Evolutionary conservation across 2,329 filamentous ascomycete species (phyloP), one percentile per base, ranked within the genome.

Genomic region (Alternaria angustiovoidea): DNA sequence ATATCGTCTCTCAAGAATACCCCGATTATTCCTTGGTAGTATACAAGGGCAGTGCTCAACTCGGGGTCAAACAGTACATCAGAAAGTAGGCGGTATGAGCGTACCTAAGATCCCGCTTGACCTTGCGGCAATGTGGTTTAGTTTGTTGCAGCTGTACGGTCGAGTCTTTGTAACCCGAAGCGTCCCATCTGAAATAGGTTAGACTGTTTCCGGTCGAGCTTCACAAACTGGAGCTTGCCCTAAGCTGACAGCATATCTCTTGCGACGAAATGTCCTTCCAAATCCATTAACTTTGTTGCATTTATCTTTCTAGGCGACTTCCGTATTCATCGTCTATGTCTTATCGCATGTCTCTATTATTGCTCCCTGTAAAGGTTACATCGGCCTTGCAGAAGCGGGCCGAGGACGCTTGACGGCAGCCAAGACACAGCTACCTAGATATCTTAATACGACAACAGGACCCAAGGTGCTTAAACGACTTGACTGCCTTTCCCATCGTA

Each of bases 301-400:
- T 22, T 18, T 18, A 14, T 24, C 36, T 2, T 20, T 7, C 20
- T 24, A 49, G 32, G n/a, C 16, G 8, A 12, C 18, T 14, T 30
- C 49, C 20, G 30, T 36, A 11, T 26, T 28, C 7, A 24, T 26
- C 24, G 16, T 20, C 20, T 26, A 18, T 28, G n/a, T 11, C 38
- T 51, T 59, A 46, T 56, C 57, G 16, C 26, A 14, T 38, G 2
- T 18, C 34, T 38, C 43, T 22, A 48, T 51, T 24, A 36, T 18
- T 22, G 41, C 34, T 41, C 36, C 18, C 47, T 48, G 48, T 20
- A 38, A 48, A 58, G 57, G 56, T 62, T 62, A 56, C 60, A 60
- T 60, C 54, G 57, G 56, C 36, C 39, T 52, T 54, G 53, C 41
- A 51, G 52, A 52, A 60, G 57, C 57, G 52, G 57, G 57, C 38